Base-by-base conservation (phyloP, 495 filamentous ascomycete species). In the Immersiella caudata region DNA sequence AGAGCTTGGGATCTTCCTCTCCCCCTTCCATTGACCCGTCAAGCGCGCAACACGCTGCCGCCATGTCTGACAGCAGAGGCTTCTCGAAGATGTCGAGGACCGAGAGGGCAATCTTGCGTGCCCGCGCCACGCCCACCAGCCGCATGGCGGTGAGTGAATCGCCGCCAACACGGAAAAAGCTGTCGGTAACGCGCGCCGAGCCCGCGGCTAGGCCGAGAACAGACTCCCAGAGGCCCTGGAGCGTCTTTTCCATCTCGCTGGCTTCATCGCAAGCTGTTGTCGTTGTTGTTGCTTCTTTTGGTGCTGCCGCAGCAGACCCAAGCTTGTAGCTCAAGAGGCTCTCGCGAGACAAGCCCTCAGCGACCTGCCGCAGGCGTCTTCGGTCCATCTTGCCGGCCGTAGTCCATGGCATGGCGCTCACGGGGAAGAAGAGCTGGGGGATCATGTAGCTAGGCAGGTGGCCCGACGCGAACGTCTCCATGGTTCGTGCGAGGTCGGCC, bases 301-400 rank as follows among this genome's bases (percentile, higher is more conserved):
- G 14, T 12, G 56, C 55, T 1, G 46, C 50, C 11, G 68, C 65
- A 21, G 68, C 65, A 21, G 29, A 3, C 54, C n/a, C n/a, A 18
- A 73, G 69, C 2, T 66, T 58, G 49, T 70, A 67, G n/a, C 2
- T 67, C 54, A n/a, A 72, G 16, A 18, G 18, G 11, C 6, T 69
- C 65, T 27, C 33, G 59, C 36, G 22, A 40, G n/a, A 24, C 25
- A 46, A 8, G n/a, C 67, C 56, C 6, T 74, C 70, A 33, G 67
- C 36, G 1, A 59, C 46, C 27, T 66, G 52, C 8, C 67, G 66
- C 12, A 87, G 77, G 22, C 73, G 75, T 54, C 81, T 81, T 6
- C 87, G 81, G 62, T 90, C 86, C 11, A 83, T 79, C 69, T 90
- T 89, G 22, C 78, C 83, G 0, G 84, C 84, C 0, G 76, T 78